Evolutionary conservation across 1,139 yeast species (phyloP).

Genomic region (Yamadazyma aaseri): DNA sequence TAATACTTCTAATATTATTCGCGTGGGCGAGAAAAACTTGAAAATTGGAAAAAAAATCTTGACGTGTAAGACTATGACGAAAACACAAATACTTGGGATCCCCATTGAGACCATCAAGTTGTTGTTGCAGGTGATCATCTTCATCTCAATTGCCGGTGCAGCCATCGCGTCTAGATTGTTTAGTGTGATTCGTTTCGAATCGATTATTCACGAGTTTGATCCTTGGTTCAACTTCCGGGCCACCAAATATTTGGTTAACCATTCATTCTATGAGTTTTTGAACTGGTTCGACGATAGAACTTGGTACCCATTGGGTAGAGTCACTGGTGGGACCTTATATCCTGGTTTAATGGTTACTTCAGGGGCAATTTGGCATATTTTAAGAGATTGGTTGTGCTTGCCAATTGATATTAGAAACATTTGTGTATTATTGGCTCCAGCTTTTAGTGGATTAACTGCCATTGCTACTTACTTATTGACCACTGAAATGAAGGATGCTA

Average conservation of each 20-base stretch:
- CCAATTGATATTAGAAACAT: constrained; percentile 95
- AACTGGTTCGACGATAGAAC: constrained; percentile 99
- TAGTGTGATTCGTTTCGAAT: constrained; percentile 83
- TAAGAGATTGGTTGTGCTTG: constrained; percentile 61
- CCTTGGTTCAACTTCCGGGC: constrained; percentile 99
- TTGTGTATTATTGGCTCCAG: constrained; percentile 96
- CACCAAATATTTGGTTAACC: constrained; percentile 79
- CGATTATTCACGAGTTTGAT: constrained; percentile 97
- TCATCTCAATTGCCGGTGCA: constrained; percentile 78
- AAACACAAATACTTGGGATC: constrained; percentile 22
- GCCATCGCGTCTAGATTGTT: constrained; percentile 85
- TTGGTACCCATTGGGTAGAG: constrained; percentile 99
- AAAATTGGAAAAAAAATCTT: constrained; percentile 1
- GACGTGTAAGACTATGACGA: constrained; percentile 4
- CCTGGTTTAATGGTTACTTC: constrained; percentile 99
- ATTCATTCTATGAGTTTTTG: constrained; percentile 85
- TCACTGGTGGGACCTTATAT: constrained; percentile 96
- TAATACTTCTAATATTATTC: no score
- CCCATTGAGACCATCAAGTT: constrained; percentile 41
- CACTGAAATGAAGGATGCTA: constrained; percentile 82
- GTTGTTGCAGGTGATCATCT: constrained; percentile 61
- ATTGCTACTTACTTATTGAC: constrained; percentile 89
- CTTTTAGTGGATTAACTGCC: constrained; percentile 91
- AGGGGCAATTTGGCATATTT: constrained; percentile 78
- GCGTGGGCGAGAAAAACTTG: background rate